phyloP scores from a whole-genome alignment of 1,284 basidiomycete species.

The Xanthoconium separans region DNA sequence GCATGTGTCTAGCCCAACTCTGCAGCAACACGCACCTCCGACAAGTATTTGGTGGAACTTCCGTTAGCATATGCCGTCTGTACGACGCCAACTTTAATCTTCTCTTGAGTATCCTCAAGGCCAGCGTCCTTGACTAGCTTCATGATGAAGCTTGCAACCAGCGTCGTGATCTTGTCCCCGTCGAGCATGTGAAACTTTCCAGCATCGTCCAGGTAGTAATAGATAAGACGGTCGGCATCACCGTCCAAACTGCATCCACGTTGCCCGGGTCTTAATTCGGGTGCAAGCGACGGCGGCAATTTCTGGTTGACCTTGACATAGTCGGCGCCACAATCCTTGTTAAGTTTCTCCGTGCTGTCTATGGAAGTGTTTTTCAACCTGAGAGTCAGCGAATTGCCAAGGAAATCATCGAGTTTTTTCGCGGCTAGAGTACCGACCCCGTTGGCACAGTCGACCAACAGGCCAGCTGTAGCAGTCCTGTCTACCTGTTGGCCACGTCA shows the following conservation, averaged over 20 bases:
- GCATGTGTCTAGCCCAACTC: background rate
- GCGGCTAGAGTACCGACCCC: slow-evolving; percentile 88
- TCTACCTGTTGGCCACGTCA: slow-evolving; percentile 47
- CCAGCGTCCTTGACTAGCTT: slow-evolving; percentile 87
- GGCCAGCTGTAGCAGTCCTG: slow-evolving; percentile 54
- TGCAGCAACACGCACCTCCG: slow-evolving; percentile 51
- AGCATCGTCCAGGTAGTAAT: slow-evolving; percentile 84
- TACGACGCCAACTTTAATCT: slow-evolving; percentile 87
- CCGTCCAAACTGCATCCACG: slow-evolving; percentile 94
- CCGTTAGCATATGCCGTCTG: slow-evolving; percentile 99
- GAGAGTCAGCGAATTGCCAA: slow-evolving; percentile 56
- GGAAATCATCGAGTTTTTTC: slow-evolving; percentile 53
- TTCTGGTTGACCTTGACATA: slow-evolving; percentile 94
- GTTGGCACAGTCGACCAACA: slow-evolving; percentile 96
- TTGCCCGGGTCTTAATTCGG: slow-evolving; percentile 64
- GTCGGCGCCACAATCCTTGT: slow-evolving; percentile 92
- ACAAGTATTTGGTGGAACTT: slow-evolving; percentile 90
- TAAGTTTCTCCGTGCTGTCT: slow-evolving; percentile 73
- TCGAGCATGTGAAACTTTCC: slow-evolving; percentile 90
- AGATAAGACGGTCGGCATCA: slow-evolving; percentile 97
- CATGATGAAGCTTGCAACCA: slow-evolving; percentile 92
- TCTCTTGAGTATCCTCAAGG: slow-evolving; percentile 48
- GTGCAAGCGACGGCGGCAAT: slow-evolving; percentile 71
- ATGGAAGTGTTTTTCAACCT: slow-evolving; percentile 69
- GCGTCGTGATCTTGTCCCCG: slow-evolving; percentile 96